Evolutionary conservation across 495 filamentous ascomycete species (phyloP).

Genomic region (Tuber microsphaerosporum): DNA sequence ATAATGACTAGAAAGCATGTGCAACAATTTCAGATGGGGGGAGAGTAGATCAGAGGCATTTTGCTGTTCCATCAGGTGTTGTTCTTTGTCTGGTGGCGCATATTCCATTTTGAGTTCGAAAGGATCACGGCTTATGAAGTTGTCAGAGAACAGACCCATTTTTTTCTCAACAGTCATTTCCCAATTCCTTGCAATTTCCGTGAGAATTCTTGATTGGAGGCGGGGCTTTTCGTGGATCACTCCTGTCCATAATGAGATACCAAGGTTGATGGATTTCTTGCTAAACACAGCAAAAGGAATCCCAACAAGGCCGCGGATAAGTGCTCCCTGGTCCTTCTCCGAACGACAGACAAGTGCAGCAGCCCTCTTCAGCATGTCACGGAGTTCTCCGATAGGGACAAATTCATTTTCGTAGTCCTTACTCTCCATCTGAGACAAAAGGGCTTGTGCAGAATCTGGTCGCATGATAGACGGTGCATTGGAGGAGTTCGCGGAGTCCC

Average conservation of each 20-base stretch:
- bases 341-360: slow-evolving; percentile 75
- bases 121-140: slow-evolving; percentile 75
- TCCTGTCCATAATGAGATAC: slow-evolving; percentile 89
- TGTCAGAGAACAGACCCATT: slow-evolving; percentile 71
- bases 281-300: slow-evolving; percentile 90
- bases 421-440: slow-evolving; percentile 60
- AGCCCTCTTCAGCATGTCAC: slow-evolving; percentile 71
- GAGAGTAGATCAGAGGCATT: slow-evolving; percentile 68
- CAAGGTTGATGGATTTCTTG: slow-evolving; percentile 89
- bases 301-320: slow-evolving; percentile 75
- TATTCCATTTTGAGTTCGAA: slow-evolving; percentile 89
- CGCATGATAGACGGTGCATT: slow-evolving; percentile 42
- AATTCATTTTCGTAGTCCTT: slow-evolving; percentile 58
- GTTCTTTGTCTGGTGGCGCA: slow-evolving; percentile 74
- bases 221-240: slow-evolving; percentile 93
- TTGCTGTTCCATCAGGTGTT: slow-evolving; percentile 67
- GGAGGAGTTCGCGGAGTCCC: slow-evolving; percentile 44
- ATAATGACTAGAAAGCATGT: slow-evolving; percentile 89
- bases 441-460: slow-evolving; percentile 44
- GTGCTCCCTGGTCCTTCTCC: slow-evolving; percentile 61
- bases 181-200: slow-evolving; percentile 80
- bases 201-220: slow-evolving; percentile 73
- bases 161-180: slow-evolving; percentile 66
- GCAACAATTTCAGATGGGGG: slow-evolving; percentile 76
- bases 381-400: slow-evolving; percentile 66